phyloP scores from a whole-genome alignment of 2,329 filamentous ascomycete species.

The Colletotrichum sp. region DNA sequence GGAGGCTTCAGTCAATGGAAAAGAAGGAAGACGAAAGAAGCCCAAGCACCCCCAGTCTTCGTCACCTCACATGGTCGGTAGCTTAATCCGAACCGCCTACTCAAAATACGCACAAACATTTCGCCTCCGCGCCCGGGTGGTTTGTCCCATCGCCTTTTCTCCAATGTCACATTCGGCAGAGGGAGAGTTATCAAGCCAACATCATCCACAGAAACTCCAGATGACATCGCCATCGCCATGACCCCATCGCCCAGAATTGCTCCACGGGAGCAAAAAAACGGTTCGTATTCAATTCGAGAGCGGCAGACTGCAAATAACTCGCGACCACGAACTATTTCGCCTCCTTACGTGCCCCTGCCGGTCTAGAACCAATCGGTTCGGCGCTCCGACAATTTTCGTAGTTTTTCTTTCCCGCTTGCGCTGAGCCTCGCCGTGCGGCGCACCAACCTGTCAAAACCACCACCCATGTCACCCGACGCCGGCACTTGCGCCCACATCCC shows the following conservation, averaged over 20 bases:
- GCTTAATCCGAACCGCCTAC: neutral
- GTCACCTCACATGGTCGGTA: neutral
- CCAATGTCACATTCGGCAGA: neutral
- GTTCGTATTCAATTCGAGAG: neutral
- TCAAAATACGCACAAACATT: neutral
- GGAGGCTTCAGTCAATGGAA: neutral
- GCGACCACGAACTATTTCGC: neutral
- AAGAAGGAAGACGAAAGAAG: neutral
- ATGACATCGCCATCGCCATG: neutral
- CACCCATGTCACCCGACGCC: neutral
- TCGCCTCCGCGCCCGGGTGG: neutral
- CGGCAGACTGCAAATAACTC: neutral
- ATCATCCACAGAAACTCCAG: neutral
- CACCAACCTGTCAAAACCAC: neutral
- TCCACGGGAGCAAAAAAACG: neutral
- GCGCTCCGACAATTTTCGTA: neutral
- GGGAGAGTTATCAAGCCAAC: neutral
- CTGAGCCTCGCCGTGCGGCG: neutral
- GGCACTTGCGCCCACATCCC: neutral
- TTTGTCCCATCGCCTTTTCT: neutral
- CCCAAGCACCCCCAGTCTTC: neutral
- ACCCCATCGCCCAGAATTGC: neutral
- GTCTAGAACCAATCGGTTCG: neutral
- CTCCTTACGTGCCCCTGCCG: neutral
- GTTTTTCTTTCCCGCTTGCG: neutral